Evolutionary conservation across 129 eudicot species (phyloP).

Genomic region (Kitagawia praeruptora): DNA sequence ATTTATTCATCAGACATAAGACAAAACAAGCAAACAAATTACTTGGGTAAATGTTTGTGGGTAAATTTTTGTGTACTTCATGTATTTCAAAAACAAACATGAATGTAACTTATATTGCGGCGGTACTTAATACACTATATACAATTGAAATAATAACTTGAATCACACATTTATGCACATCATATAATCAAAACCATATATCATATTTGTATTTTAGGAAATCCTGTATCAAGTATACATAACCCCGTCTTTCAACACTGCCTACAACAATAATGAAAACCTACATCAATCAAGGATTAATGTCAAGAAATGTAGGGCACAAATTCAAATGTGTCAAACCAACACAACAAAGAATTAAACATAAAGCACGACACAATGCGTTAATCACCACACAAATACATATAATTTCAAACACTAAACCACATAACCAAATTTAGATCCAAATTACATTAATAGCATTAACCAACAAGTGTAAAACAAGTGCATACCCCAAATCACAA

Average conservation of each 20-base stretch:
- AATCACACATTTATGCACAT: no score
- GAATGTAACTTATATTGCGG: background rate
- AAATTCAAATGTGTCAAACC: background rate
- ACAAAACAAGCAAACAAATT: background rate
- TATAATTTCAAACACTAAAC: no score
- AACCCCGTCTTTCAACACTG: no score
- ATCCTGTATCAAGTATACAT: no score
- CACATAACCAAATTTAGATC: no score
- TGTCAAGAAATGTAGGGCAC: background rate
- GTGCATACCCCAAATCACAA: no score
- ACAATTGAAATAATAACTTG: no score
- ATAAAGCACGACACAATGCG: background rate
- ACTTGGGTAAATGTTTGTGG: background rate
- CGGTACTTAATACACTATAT: no score
- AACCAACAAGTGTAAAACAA: no score
- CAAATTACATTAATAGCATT: background rate
- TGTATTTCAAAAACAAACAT: background rate
- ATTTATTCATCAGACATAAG: background rate
- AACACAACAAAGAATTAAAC: background rate
- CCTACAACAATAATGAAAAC: background rate
- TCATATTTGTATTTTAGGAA: background rate
- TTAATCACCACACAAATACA: background rate
- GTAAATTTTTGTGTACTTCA: background rate
- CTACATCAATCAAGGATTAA: background rate
- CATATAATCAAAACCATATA: background rate